Conservation (phyloP, 768 basidiomycete species). For the Epithele typhae region DNA sequence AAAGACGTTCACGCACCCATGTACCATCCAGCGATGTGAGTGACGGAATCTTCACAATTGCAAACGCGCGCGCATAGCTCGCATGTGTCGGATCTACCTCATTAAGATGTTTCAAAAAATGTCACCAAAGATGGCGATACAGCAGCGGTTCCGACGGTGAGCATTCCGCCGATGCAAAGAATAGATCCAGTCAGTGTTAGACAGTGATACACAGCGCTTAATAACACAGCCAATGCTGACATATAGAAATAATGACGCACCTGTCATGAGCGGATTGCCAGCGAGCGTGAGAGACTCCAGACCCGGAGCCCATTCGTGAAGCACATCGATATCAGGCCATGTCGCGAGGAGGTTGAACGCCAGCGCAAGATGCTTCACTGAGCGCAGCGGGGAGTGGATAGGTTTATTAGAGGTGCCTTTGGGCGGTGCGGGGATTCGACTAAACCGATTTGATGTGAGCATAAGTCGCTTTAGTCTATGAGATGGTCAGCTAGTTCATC, state of each 20-base stretch:
- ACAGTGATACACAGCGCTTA: too few relatives aligned
- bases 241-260: conserved; percentile 34
- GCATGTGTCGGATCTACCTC: conserved; percentile 31
- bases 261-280: conserved; percentile 62
- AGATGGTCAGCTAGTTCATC: conserved; percentile 3
- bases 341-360: conserved; percentile 52
- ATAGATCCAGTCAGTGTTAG: too few relatives aligned
- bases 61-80: conserved; percentile 43
- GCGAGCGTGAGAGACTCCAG: conserved; percentile 56
- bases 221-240: too few relatives aligned
- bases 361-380: conserved; percentile 57
- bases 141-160: too few relatives aligned
- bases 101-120: too few relatives aligned
- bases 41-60: conserved; percentile 64
- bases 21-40: conserved; percentile 62
- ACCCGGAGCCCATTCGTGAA: conserved; percentile 65
- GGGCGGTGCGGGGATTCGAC: conserved; percentile 30
- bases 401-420: neutral
- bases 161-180: too few relatives aligned
- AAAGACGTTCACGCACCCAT: conserved; percentile 37
- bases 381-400: conserved; percentile 24
- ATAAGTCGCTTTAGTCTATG: conserved; percentile 61
- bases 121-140: too few relatives aligned
- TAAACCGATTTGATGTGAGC: conserved; percentile 59
- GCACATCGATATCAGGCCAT: conserved; percentile 63